Evolutionary conservation across 257 asterid species (phyloP), one percentile per base, ranked within the genome.

Genomic region (Fraxinus americana): DNA sequence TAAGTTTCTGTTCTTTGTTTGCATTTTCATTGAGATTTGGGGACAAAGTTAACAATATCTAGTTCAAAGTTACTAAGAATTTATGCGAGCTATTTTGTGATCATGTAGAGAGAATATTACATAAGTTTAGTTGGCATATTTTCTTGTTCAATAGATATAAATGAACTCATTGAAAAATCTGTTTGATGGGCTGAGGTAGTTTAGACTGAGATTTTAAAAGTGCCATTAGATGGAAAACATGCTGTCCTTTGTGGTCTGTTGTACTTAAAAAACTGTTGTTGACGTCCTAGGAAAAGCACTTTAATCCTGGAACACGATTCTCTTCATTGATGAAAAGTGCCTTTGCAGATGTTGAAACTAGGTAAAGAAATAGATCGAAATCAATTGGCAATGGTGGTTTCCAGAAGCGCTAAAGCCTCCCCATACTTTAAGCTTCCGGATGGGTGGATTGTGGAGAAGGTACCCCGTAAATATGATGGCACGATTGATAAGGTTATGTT

Each of bases 401-500:
- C 79, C 34, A 43, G 72, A 9, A 71, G 61, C 23, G 54, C 83
- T 73, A 79, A 85, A 67, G 77, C 78, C 21, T 36, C 43, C 38
- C 75, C 90, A 29, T 86, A 81, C 23, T 30, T 43, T 79, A 48
- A 78, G 41, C 89, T 92, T 79, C 98, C 97, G 1, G 93, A 92
- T 78, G 98, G 97, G 67, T 91, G 97, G 98, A 70, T 91, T 61
- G 87, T 94, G 67, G 92, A 90, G 86, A 87, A 89, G 78, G 91
- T 89, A 65, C 94, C 91, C 17, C 94, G 98, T 48, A 85, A 75
- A 76, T 8, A 7, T 45, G 30, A 57, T 71, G 3, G 34, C 10
- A 1, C 32, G 6, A 39, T 23, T 23, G 89, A 88, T 63, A 88
- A 79, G 91, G 91, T 88, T 57, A n/a, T 57, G 57, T 68, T 14